Evolutionary conservation across 2,329 filamentous ascomycete genomes (phyloP), one percentile per base, ranked within the genome.

Genomic region (Colletotrichum sp.): DNA sequence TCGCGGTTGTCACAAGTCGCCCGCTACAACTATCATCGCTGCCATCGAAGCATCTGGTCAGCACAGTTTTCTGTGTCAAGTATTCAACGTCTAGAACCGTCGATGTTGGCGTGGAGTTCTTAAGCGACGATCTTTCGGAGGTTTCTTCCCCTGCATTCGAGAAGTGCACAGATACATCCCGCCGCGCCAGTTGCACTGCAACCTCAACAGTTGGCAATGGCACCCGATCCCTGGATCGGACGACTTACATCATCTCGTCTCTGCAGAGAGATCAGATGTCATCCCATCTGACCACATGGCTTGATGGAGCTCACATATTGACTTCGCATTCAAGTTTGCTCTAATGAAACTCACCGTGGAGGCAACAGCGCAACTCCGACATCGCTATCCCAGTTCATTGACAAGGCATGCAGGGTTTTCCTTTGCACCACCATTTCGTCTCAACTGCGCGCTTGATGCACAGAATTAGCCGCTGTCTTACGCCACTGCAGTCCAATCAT

Each of bases 291-390:
- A 32, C 12, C 73, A 39, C 62, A 68, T 30, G 43, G 27, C 48
- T 52, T 52, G 55, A 25, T 28, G 36, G 16, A n/a, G 16, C 27
- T 36, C 32, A 55, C 27, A n/a, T 58, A 65, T 73, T 48, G 27
- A 52, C 36, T 30, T 10, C 18, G 36, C 25, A 18, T 58, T 28
- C 69, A 30, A 36, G 60, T 16, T 43, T 27, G 16, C 28, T n/a
- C 64, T 39, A 27, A 52, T 69, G 70, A 73, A 73, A 75, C 70
- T 75, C 58, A 52, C 48, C 60, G 70, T 43, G 64, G 70, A 73
- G 69, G 55, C 28, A 22, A 18, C 43, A 32, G 22, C 18, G 28
- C 27, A 30, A 28, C 32, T 27, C 70, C 64, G 56, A 56, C 64
- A 65, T 73, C 39, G 55, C 69, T 39, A 72, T 75, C 73, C 73